Base-by-base conservation (phyloP, 345 rosid species). In the Eucalyptus pauciflora region DNA sequence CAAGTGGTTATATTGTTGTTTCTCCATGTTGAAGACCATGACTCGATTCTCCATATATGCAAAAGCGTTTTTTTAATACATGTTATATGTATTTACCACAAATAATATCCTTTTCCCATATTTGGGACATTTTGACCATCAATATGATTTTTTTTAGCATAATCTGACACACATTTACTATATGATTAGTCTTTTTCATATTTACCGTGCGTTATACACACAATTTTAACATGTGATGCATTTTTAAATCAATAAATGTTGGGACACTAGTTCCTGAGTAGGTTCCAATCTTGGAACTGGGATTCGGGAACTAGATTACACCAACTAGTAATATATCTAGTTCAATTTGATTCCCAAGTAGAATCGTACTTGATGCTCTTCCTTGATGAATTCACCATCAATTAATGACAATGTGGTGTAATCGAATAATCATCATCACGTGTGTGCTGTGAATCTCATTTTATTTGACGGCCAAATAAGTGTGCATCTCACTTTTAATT, bases 331-430 rank as follows among this genome's bases (percentile, higher is more conserved):
- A 27, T 27, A 27, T 27, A 60, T 60, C 1, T 0, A 27, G 3
- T n/a, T 7, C 10, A 0, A 5, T n/a, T 0, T 0, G 0, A 0
- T n/a, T 64, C 7, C 41, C 3, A 7, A 14, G 0, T 64, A 64
- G 76, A 64, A 15, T 16, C 3, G 2, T 4, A 14, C 20, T n/a
- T 7, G 76, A 64, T 64, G 41, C 76, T 64, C 2, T n/a, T 1
- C 41, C 31, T 16, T n/a, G 5, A n/a, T 27, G 2, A 0, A n/a
- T 64, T 27, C 0, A 64, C 0, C 4, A 29, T 1, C 4, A 3
- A 1, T 62, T 3, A 13, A 13, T 29, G 8, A 62, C 0, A 52
- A 52, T 20, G 2, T 52, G 5, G 1, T 52, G 0, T 52, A 20
- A 52, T 52, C 0, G 10, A 20, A 0, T 20, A 52, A 20, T 52